Conservation (phyloP, 768 basidiomycete species). For the Mycena galopus region DNA sequence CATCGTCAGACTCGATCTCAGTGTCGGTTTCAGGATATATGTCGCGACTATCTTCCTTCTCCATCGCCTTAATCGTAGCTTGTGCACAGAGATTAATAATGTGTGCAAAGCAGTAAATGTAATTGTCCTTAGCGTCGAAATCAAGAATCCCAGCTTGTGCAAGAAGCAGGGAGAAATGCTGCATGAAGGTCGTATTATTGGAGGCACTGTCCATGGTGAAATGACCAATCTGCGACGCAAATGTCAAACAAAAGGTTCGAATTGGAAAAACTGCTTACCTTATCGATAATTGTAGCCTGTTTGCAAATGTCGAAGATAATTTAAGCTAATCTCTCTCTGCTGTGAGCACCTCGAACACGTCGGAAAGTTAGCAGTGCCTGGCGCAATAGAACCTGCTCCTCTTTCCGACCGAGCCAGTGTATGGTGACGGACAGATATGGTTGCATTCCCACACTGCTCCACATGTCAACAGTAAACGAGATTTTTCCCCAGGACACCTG, state of each 20-base stretch:
- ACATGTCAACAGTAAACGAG: slow-evolving; percentile 21
- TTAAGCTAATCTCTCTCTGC: slow-evolving; percentile 17
- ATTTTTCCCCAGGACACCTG: slow-evolving; percentile 20
- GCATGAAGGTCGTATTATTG: slow-evolving; percentile 1
- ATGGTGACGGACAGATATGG: slow-evolving; percentile 16
- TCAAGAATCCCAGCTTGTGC: no score
- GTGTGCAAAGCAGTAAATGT: no score
- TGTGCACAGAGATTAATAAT: no score
- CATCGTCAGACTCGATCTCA: no score
- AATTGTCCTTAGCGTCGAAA: no score
- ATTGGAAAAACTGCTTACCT: slow-evolving; percentile 14
- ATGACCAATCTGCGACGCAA: slow-evolving; percentile 1
- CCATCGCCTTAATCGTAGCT: no score
- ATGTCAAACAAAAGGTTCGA: not conserved
- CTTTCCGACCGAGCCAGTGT: slow-evolving; percentile 25
- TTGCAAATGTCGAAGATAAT: slow-evolving; percentile 20
- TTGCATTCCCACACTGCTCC: slow-evolving; percentile 23
- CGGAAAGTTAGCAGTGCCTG: not conserved
- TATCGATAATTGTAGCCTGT: slow-evolving; percentile 17
- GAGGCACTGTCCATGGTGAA: slow-evolving; percentile 16
- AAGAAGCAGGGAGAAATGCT: not conserved
- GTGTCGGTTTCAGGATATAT: no score
- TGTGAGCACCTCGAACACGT: slow-evolving; percentile 26
- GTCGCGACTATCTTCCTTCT: no score
- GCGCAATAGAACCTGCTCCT: slow-evolving; percentile 18